Evolutionary conservation across 2,329 filamentous ascomycete genomes (phyloP).

Genomic region (Phoma sp.): DNA sequence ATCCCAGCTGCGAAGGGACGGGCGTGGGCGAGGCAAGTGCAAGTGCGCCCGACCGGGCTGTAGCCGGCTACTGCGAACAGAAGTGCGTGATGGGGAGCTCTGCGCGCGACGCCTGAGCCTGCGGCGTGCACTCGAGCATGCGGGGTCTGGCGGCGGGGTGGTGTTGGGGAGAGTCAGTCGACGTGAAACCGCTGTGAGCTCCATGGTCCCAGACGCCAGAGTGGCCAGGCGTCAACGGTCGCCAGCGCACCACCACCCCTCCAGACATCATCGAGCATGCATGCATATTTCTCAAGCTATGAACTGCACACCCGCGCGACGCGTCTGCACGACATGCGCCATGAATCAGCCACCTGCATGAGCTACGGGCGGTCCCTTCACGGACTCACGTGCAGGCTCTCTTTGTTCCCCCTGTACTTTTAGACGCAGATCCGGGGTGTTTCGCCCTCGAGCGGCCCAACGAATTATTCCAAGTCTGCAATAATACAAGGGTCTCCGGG

Average conservation of each 20-base stretch:
- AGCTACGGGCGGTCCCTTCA: slow-evolving; percentile 2
- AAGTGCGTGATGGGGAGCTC: slow-evolving; percentile 3
- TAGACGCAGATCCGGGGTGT: slow-evolving; percentile 6
- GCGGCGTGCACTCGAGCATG: slow-evolving; percentile 25
- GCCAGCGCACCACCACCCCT: background rate
- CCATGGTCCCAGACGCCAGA: background rate
- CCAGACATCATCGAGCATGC: background rate
- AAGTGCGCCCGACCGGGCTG: slow-evolving; percentile 9
- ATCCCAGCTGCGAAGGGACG: slow-evolving; percentile 36
- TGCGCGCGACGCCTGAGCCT: slow-evolving; percentile 19
- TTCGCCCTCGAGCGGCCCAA: background rate
- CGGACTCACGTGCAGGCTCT: slow-evolving; percentile 7
- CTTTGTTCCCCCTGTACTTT: background rate
- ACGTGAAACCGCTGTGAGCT: slow-evolving; percentile 16
- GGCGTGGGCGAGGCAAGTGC: slow-evolving; percentile 11
- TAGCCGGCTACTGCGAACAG: slow-evolving; percentile 17
- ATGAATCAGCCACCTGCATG: slow-evolving; percentile 11
- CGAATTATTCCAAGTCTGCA: background rate
- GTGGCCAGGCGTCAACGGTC: slow-evolving; percentile 5
- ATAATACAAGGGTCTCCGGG: background rate
- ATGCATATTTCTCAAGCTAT: background rate
- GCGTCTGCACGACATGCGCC: background rate
- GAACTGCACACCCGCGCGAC: background rate
- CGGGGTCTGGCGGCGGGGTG: slow-evolving; percentile 16
- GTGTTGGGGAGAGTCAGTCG: slow-evolving; percentile 18